Conservation (phyloP, 768 basidiomycete species). For the Leccinum incarnatum region DNA sequence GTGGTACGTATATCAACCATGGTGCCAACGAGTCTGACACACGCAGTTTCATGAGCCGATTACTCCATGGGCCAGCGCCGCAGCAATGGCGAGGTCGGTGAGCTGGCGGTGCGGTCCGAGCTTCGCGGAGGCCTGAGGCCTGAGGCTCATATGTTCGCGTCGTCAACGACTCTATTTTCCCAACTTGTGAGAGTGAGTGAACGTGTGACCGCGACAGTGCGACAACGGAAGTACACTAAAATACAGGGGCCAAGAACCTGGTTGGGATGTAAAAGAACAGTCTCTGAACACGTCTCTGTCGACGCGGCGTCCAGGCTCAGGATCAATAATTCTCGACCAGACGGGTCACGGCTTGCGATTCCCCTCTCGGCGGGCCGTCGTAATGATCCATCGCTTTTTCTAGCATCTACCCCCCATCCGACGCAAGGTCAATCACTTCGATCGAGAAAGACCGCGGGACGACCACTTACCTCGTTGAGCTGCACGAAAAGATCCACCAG, state of each 20-base stretch:
- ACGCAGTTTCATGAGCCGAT: no score
- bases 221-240: neutral
- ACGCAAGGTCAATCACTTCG: neutral
- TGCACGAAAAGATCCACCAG: conserved; percentile 45
- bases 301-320: neutral
- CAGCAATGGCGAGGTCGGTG: neutral
- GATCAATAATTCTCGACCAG: conserved; percentile 31
- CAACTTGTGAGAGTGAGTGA: neutral
- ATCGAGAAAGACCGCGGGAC: neutral
- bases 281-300: neutral
- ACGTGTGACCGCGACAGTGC: neutral
- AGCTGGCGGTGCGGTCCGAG: neutral
- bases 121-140: neutral
- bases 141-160: neutral
- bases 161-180: neutral
- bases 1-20: no score
- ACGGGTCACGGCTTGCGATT: conserved; percentile 22
- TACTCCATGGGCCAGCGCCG: no score
- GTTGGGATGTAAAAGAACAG: no score
- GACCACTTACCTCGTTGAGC: conserved; percentile 46
- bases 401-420: conserved; percentile 12
- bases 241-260: neutral
- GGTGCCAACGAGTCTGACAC: no score
- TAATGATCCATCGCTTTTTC: conserved; percentile 21
- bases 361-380: conserved; percentile 12